Percentiles rank a stretch among this genome's conserved stretches.
These are phyloP conservation scores for Podochytrium sp. DNA, from an alignment of 192 early-diverging fungal species.

Conservation along the genomic window DNA sequence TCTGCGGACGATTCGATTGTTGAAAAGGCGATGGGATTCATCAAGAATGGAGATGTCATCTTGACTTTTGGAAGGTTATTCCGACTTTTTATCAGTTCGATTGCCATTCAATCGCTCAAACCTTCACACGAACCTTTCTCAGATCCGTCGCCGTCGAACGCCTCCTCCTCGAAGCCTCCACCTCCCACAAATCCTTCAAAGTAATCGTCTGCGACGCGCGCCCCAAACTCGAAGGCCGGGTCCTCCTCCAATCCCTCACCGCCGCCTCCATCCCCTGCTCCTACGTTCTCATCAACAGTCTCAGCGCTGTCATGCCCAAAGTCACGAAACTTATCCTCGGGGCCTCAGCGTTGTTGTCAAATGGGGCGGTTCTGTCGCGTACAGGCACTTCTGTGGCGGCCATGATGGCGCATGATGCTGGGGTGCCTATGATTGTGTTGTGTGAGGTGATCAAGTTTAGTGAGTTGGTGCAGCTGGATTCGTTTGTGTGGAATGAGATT, in stretches of 20 bases:
- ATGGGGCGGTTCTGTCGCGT: slow-evolving; percentile 90
- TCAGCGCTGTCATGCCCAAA: slow-evolving; percentile 74
- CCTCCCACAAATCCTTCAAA: slow-evolving; percentile 74
- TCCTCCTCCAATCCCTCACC: slow-evolving; percentile 62
- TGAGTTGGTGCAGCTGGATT: slow-evolving; percentile 89
- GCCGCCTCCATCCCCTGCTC: slow-evolving; percentile 73
- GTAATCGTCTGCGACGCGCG: slow-evolving; percentile 93
- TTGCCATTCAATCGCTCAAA: slow-evolving; percentile 10
- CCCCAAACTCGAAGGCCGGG: slow-evolving; percentile 86
- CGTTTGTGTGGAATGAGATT: slow-evolving; percentile 96
- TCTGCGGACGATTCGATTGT: slow-evolving; percentile 81
- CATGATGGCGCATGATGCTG: slow-evolving; percentile 82
- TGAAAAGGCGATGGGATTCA: slow-evolving; percentile 80
- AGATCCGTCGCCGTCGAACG: slow-evolving; percentile 88
- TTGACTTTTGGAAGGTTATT: slow-evolving; percentile 75
- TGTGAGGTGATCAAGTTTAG: slow-evolving; percentile 98
- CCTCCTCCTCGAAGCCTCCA: slow-evolving; percentile 73
- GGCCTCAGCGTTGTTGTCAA: slow-evolving; percentile 88
- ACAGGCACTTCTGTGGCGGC: slow-evolving; percentile 90
- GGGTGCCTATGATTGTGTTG: slow-evolving; percentile 93
- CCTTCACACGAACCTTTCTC: neutral
- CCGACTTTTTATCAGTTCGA: neutral
- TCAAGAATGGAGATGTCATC: slow-evolving; percentile 90
- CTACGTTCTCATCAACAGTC: slow-evolving; percentile 68
- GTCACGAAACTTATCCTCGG: slow-evolving; percentile 95